A percentile compares a stretch with the other conserved stretches of the same genome.
These are phyloP conservation scores for Pythium vanterpoolii DNA, from an alignment of 352 stramenopile species.

Conservation along the genomic window DNA sequence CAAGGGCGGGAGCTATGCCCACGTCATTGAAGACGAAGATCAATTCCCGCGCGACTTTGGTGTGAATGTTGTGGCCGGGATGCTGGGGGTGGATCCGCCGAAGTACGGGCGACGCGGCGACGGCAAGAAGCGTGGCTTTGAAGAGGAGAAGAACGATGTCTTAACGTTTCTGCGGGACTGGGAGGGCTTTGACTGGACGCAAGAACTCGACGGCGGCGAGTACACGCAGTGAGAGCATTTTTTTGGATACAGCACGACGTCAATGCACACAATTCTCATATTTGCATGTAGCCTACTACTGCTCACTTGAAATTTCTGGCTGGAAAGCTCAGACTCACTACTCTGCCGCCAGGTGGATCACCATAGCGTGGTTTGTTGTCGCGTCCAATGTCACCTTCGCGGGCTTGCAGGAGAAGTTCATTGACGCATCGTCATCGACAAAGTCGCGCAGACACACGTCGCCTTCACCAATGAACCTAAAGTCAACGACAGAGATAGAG, in stretches of 20 bases:
- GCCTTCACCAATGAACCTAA: background rate
- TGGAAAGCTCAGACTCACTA: background rate
- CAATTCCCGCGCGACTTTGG: constrained; percentile 79
- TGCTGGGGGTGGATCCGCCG: constrained; percentile 64
- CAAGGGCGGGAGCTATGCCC: constrained; percentile 60
- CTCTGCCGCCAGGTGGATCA: background rate
- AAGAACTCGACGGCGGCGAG: constrained; percentile 62
- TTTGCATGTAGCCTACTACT: too few species aligned
- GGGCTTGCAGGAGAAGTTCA: background rate
- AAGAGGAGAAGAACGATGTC: constrained; percentile 62
- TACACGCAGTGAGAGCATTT: constrained; percentile 22
- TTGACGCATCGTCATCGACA: background rate
- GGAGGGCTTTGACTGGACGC: constrained; percentile 73
- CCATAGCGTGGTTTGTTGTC: background rate
- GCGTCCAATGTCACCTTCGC: background rate
- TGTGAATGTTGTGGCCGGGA: constrained; percentile 70
- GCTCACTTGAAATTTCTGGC: too few species aligned
- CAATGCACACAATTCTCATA: too few species aligned
- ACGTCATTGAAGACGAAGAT: constrained; percentile 79
- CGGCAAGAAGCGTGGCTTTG: constrained; percentile 36
- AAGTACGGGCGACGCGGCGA: constrained; percentile 54
- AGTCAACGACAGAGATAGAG: background rate
- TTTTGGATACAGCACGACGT: background rate
- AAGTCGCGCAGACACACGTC: background rate
- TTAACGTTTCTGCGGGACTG: constrained; percentile 61